A percentile compares a stretch with the other conserved stretches of the same genome.
Evolutionary conservation across 352 stramenopile species (phyloP).

Genomic region (Globisporangium megalacanthum): DNA sequence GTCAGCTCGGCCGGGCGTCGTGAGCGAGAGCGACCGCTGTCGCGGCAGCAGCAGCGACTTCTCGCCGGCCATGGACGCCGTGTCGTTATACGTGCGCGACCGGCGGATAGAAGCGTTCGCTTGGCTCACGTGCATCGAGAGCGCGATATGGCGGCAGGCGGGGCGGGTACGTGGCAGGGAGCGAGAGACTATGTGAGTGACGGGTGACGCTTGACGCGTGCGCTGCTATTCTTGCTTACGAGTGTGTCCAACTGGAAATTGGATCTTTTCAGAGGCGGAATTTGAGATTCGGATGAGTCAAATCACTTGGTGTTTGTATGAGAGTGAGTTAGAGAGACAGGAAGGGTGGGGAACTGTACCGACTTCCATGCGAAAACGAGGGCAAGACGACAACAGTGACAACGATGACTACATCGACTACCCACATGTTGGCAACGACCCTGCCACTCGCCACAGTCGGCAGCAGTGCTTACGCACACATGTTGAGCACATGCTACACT

Average conservation of each 20-base stretch:
- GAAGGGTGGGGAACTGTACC: neutral
- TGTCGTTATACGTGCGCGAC: constrained; percentile 34
- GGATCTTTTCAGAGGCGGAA: constrained; percentile 12
- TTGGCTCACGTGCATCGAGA: constrained; percentile 55
- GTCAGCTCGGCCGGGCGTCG: neutral
- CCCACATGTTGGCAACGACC: no score
- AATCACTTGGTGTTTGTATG: neutral
- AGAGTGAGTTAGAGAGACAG: neutral
- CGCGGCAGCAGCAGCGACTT: constrained; percentile 11
- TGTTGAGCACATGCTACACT: neutral
- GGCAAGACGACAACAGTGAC: no score
- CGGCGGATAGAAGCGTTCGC: constrained; percentile 55
- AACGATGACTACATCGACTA: neutral
- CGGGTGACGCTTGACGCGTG: neutral
- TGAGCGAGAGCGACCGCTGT: constrained; percentile 26
- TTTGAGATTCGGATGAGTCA: neutral
- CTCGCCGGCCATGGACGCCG: constrained; percentile 13
- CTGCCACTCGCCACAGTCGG: no score
- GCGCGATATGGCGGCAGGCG: neutral
- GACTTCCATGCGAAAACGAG: no score
- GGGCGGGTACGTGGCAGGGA: neutral
- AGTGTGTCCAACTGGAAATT: constrained; percentile 4
- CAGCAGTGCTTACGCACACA: no score
- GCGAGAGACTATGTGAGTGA: neutral
- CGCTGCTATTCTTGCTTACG: no score